Percentiles rank a stretch among this genome's conserved stretches.
Conservation (phyloP, 768 basidiomycete genomes). For the Suillus lakei region DNA sequence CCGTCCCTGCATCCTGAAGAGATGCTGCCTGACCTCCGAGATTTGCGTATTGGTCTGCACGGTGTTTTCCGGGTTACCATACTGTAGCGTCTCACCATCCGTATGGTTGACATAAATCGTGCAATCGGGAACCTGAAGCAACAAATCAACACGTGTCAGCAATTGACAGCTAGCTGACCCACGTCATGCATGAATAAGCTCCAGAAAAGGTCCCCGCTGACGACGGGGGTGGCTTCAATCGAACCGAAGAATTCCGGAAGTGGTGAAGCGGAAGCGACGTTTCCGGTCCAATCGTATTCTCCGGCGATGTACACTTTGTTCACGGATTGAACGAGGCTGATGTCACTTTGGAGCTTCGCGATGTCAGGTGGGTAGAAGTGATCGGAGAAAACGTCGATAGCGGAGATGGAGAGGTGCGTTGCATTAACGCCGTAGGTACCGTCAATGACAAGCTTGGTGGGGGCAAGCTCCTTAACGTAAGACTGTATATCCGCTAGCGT, state of each 20-base stretch:
- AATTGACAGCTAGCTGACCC: background rate
- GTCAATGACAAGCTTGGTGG: slow-evolving; percentile 28
- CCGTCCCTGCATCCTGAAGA: slow-evolving; percentile 12
- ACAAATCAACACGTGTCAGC: background rate
- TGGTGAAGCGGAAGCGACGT: slow-evolving; percentile 18
- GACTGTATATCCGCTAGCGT: slow-evolving; percentile 1
- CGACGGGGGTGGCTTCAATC: slow-evolving; percentile 14
- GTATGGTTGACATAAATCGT: slow-evolving; percentile 15
- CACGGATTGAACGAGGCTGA: slow-evolving; percentile 15
- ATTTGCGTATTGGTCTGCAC: slow-evolving; percentile 9
- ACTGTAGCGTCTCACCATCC: slow-evolving; percentile 9
- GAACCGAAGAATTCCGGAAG: slow-evolving; percentile 19
- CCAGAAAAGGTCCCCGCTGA: slow-evolving; percentile 29
- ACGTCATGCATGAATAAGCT: slow-evolving; percentile 33
- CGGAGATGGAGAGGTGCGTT: background rate
- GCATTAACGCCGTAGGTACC: background rate
- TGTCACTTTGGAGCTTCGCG: slow-evolving; percentile 18
- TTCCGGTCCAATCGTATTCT: slow-evolving; percentile 31
- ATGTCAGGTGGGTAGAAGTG: slow-evolving; percentile 20
- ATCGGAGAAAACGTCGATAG: slow-evolving; percentile 16
- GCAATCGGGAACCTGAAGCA: slow-evolving; percentile 15
- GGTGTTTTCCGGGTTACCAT: slow-evolving; percentile 12
- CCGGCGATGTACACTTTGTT: slow-evolving; percentile 28
- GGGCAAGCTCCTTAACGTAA: slow-evolving; percentile 31
- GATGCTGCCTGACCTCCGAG: slow-evolving; percentile 8